A percentile compares a stretch with the other conserved stretches of the same genome.
Conservation (phyloP, 306 rosid species). For the Dicorynia guianensis region DNA sequence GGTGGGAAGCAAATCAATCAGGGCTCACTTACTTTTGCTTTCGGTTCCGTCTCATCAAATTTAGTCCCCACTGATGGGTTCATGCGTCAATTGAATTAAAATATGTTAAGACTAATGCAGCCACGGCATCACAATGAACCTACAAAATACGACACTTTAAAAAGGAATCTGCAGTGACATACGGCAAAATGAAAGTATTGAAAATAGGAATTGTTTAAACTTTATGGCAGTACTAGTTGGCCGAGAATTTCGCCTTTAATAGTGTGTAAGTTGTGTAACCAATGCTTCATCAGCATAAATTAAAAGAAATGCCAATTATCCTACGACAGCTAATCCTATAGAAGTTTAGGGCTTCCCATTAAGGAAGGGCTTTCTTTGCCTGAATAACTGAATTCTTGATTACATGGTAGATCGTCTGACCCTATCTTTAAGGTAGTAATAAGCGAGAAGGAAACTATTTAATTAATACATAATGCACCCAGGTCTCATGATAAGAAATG, state of each 20-base stretch:
- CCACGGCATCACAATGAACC: conserved; percentile 38
- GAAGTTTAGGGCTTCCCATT: not conserved
- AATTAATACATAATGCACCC: not conserved
- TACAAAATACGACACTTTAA: conserved; percentile 21
- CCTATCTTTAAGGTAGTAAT: conserved; percentile 11
- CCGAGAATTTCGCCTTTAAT: conserved; percentile 61
- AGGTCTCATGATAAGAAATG: not conserved
- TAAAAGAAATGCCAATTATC: conserved; percentile 33
- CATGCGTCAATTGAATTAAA: conserved; percentile 42
- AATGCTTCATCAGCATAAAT: conserved; percentile 34
- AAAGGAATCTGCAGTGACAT: conserved; percentile 33
- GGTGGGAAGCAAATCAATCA: conserved; percentile 36
- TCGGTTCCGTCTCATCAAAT: conserved; percentile 59
- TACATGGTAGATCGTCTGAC: conserved; percentile 36
- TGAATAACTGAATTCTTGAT: conserved; percentile 35
- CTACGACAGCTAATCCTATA: conserved; percentile 42
- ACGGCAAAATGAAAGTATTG: conserved; percentile 32
- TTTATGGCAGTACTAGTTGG: conserved; percentile 52
- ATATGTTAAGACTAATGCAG: conserved; percentile 42
- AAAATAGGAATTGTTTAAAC: conserved; percentile 36
- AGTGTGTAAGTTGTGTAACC: conserved; percentile 3
- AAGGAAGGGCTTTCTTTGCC: conserved; percentile 20
- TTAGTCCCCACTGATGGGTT: conserved; percentile 45
- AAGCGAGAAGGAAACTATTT: not conserved
- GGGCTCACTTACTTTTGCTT: conserved; percentile 50